Evolutionary conservation across 331 rosid genomes (phyloP), one percentile per base, ranked within the genome.

Genomic region (Ulmus americana): DNA sequence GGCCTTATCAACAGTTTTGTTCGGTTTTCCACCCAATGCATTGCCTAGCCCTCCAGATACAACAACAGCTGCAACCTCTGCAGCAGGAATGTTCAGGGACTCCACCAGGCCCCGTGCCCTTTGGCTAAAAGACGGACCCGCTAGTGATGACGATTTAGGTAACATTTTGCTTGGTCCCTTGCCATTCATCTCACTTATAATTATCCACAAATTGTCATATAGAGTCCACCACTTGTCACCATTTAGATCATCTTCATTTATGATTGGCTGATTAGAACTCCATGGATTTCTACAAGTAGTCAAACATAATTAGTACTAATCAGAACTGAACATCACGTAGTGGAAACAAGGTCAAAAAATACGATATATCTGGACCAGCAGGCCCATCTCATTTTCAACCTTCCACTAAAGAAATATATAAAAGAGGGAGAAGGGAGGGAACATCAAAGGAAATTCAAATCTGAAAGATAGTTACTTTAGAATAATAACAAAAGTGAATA

Each of bases 41-140:
- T 81, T 77, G 79, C 98, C 77, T 61, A 92, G 87, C 45, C 98
- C 98, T 69, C 98, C 97, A 61, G 97, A 84, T 60, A 92, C 98
- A 82, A 92, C 98, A 76, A 80, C 98, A 54, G 98, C 96, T 75
- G 98, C 98, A 79, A 92, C 95, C 85, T 92, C 98, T 8, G 95
- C 98, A 68, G 97, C 98, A 64, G 98, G 98, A 85, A 89, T 90
- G 80, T 92, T 92, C 70, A 92, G 79, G 39, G 98, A 92, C 81
- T 92, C 98, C 52, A 92, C 97, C 67, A 92, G 84, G 72, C 91
- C 98, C 61, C 98, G 98, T 16, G 98, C 98, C 80, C 98, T 83
- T 79, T 92, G 98, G 63, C 98, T 88, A 44, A 92, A 78, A 72
- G 97, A 75, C 4, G 98, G 97, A 67, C 91, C 87, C 16, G 70